Base-by-base conservation (phyloP, 2,329 filamentous ascomycete species). In the Calcarisporium arbuscula region DNA sequence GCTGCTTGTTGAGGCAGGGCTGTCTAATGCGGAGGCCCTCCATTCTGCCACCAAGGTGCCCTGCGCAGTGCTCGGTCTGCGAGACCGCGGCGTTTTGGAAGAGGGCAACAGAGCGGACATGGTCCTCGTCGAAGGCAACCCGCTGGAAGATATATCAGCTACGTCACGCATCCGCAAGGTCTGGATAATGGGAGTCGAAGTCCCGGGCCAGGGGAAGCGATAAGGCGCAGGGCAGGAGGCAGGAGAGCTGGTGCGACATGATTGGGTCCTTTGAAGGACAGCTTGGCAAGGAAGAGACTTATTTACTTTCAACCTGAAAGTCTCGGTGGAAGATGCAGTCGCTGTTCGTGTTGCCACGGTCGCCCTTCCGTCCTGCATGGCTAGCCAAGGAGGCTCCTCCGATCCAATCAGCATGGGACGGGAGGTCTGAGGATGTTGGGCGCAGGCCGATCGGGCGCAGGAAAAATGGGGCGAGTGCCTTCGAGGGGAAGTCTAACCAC, bases 71-170 rank as follows among this genome's bases (percentile, higher is more conserved):
- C 54, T 54, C 34, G 33, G 42, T 16, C 41, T 56, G 12, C 11
- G 22, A 6, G 53, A 55, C 28, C 39, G 56, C 11, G 55, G 56
- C 5, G 22, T 40, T 8, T 33, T 58, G 16, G 19, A 32, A n/a
- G 28, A 32, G 7, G 54, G 54, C 3, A 31, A 39, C 8, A 40
- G 47, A 10, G 56, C 54, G 4, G 57, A 58, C 35, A 28, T 58
- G 19, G 26, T 58, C 14, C 41, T 58, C 9, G 35, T 59, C 3
- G 38, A 49, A 3, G 56, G 54, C 5, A 42, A 57, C 14, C 54
- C 55, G 8, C 37, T 52, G 19, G 38, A 48, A 19, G 49, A 58
- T 30, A 54, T 58, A 16, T 36, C 17, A 5, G 42, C n/a, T n/a
- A n/a, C n/a, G 16, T 38, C 40, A 25, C 47, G 32, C 26, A 52